Conservation (phyloP, 176 grass and related monocot genomes). For the Oryza nivara region DNA sequence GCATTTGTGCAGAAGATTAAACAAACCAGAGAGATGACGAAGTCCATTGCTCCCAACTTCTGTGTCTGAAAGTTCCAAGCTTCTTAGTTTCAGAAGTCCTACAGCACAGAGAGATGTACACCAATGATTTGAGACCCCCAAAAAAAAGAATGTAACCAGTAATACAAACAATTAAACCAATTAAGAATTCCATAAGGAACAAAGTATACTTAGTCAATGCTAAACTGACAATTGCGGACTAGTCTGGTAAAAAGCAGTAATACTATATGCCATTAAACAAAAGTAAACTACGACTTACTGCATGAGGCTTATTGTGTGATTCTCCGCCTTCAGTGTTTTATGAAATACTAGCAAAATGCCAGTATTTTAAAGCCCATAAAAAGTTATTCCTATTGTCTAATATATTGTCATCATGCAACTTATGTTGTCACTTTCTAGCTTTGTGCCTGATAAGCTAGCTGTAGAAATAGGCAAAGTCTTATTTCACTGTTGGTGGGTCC, state of each 20-base stretch:
- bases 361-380: no score
- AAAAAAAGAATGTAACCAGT: not conserved
- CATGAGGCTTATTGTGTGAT: not conserved
- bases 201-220: slow-evolving; percentile 1
- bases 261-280: not conserved
- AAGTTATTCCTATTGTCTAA: no score
- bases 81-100: slow-evolving; percentile 78
- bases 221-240: not conserved
- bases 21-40: slow-evolving; percentile 87
- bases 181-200: not conserved
- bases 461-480: no score
- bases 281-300: not conserved
- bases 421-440: no score
- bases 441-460: no score
- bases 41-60: slow-evolving; percentile 88
- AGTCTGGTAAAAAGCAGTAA: slow-evolving; percentile 1
- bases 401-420: no score
- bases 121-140: not conserved
- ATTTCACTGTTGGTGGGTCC: no score
- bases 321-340: slow-evolving; percentile 2
- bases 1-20: slow-evolving; percentile 38
- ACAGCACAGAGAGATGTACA: slow-evolving; percentile 37
- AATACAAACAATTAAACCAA: not conserved
- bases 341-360: not conserved
- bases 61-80: slow-evolving; percentile 88